Percentiles rank a stretch among this genome's conserved stretches.
Conservation (phyloP, 441 rosid genomes). For the Erodium chrysanthum region DNA sequence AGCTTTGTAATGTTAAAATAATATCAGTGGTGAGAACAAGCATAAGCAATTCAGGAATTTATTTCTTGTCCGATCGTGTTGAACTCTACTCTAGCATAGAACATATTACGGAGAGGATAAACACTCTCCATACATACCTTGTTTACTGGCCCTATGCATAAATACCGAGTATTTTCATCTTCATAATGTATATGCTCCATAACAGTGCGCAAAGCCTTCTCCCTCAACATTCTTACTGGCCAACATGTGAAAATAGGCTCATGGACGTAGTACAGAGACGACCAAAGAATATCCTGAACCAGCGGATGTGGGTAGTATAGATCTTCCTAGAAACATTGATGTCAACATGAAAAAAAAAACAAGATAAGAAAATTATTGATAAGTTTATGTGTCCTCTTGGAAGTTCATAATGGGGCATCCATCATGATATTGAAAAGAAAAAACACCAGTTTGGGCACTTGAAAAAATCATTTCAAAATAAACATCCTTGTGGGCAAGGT, state of each 20-base stretch:
- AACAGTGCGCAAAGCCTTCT: constrained; percentile 48
- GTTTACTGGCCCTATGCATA: constrained; percentile 92
- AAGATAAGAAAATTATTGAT: not conserved
- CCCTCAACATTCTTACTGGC: constrained; percentile 83
- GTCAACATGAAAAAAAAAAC: constrained; percentile 12
- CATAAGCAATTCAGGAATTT: not conserved
- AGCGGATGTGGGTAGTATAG: constrained; percentile 49
- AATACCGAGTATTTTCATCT: constrained; percentile 79
- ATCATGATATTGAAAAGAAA: not conserved
- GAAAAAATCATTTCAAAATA: no score
- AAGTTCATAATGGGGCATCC: not conserved
- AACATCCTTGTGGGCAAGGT: not conserved
- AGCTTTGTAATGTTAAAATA: not conserved
- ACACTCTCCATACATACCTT: constrained; percentile 43
- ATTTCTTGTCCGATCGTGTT: not conserved
- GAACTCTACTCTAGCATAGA: not conserved
- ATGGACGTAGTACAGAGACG: constrained; percentile 30
- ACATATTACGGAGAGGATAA: not conserved
- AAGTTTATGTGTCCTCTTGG: not conserved
- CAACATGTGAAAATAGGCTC: constrained; percentile 66
- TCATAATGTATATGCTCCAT: constrained; percentile 85
- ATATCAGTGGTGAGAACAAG: not conserved
- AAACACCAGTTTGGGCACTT: not conserved
- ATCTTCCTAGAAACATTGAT: constrained; percentile 43
- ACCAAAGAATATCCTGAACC: constrained; percentile 58